A percentile compares a stretch with the other conserved stretches of the same genome.
phyloP scores from a whole-genome alignment of 306 rosid genomes.

The Abrus precatorius region DNA sequence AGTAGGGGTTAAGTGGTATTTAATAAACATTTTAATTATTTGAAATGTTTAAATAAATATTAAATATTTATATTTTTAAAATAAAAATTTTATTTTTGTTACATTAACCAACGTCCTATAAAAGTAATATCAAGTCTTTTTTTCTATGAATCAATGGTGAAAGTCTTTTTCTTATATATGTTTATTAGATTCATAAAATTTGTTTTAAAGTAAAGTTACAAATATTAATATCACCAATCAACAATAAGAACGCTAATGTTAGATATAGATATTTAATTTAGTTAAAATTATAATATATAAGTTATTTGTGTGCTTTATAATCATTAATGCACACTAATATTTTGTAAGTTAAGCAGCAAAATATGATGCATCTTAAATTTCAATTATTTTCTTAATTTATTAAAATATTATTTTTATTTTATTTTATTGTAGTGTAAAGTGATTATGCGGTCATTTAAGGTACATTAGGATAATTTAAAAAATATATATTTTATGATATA shows the following conservation, averaged over 20 bases:
- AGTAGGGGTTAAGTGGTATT: slow-evolving; percentile 5
- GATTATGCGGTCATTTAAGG: neutral
- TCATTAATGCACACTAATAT: neutral
- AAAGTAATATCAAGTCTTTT: neutral
- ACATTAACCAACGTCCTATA: neutral
- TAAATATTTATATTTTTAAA: neutral
- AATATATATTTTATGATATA: neutral
- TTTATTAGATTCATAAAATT: neutral
- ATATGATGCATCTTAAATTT: neutral
- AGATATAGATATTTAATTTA: neutral
- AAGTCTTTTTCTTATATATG: slow-evolving; percentile 4
- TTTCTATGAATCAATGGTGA: neutral
- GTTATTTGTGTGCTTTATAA: neutral
- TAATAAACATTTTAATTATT: neutral
- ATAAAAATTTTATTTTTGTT: neutral
- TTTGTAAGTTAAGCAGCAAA: slow-evolving; percentile 1
- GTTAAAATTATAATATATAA: neutral
- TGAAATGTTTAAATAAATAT: neutral
- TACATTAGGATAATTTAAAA: neutral
- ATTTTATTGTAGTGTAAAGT: neutral
- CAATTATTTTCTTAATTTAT: neutral
- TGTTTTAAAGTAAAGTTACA: neutral
- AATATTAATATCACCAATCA: neutral
- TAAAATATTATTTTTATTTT: neutral
- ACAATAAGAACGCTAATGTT: neutral